Conservation (phyloP, 495 filamentous ascomycete genomes). For the Cercophora samala region DNA sequence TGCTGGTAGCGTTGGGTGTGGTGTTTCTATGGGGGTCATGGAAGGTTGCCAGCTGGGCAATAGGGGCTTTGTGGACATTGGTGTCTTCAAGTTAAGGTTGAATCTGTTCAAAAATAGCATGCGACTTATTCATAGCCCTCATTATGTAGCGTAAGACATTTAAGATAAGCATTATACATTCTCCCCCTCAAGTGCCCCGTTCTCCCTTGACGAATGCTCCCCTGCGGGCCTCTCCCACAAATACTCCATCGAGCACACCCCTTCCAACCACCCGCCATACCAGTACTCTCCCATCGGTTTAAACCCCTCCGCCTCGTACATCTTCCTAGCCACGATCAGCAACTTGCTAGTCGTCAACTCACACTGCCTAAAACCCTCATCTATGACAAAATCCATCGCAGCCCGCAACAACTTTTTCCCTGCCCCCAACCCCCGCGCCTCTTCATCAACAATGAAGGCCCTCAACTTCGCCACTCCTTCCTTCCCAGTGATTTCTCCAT, state of each 20-base stretch:
- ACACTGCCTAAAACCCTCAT: constrained; percentile 27
- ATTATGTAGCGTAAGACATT: neutral
- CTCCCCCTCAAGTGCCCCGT: neutral
- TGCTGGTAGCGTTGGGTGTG: constrained; percentile 31
- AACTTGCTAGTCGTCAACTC: constrained; percentile 24
- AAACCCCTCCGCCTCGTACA: constrained; percentile 33
- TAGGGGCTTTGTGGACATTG: constrained; percentile 10
- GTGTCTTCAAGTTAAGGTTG: neutral
- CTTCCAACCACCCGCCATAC: constrained; percentile 15
- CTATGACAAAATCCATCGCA: constrained; percentile 33
- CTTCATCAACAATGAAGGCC: constrained; percentile 35
- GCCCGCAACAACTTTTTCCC: constrained; percentile 29
- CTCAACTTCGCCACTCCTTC: constrained; percentile 25
- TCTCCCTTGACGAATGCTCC: neutral
- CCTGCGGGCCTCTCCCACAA: constrained; percentile 19
- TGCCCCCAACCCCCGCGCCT: constrained; percentile 23
- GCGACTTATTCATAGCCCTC: neutral
- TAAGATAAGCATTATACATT: neutral
- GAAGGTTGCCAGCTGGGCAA: constrained; percentile 23
- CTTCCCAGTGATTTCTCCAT: constrained; percentile 22
- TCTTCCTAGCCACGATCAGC: constrained; percentile 21
- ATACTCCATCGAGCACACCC: constrained; percentile 20
- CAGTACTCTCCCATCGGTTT: constrained; percentile 11
- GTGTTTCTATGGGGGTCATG: constrained; percentile 30
- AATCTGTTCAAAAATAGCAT: neutral